These are phyloP conservation scores for Taiozyma sp. DNA, from an alignment of 1,139 yeast genomes.

Conservation along the genomic window DNA sequence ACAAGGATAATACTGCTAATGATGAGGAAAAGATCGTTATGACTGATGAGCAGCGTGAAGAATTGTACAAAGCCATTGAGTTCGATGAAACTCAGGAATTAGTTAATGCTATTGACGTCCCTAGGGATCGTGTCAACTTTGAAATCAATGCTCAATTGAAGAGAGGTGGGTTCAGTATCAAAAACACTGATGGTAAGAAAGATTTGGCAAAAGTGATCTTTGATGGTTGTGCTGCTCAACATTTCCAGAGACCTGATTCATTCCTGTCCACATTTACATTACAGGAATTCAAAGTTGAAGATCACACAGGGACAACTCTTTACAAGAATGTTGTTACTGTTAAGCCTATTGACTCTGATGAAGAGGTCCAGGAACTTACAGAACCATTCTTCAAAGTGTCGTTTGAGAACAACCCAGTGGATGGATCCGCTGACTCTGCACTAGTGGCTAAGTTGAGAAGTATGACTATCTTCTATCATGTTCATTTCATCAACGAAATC, in stretches of 20 bases:
- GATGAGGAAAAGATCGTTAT: conserved; percentile 33
- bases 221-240: conserved; percentile 75
- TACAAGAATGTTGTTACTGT: conserved; percentile 90
- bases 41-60: conserved; percentile 71
- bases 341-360: conserved; percentile 46
- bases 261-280: conserved; percentile 67
- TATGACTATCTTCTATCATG: conserved; percentile 86
- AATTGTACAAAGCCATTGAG: conserved; percentile 90
- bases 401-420: conserved; percentile 84
- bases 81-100: conserved; percentile 67
- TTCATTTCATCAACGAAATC: conserved; percentile 72
- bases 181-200: conserved; percentile 30
- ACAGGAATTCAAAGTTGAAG: conserved; percentile 81
- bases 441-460: conserved; percentile 74
- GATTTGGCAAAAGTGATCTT: conserved; percentile 75
- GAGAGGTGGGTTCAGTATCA: conserved; percentile 73
- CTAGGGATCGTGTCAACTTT: conserved; percentile 66
- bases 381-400: conserved; percentile 76
- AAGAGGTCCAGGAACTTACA: conserved; percentile 19
- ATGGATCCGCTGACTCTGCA: conserved; percentile 76
- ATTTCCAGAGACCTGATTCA: conserved; percentile 79
- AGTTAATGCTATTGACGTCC: conserved; percentile 55
- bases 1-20: conserved; percentile 14
- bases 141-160: conserved; percentile 66
- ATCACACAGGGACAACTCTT: conserved; percentile 69